A percentile compares a stretch with the other conserved stretches of the same genome.
phyloP scores from a whole-genome alignment of 352 stramenopile genomes.

The Phytophthora tentaculata region DNA sequence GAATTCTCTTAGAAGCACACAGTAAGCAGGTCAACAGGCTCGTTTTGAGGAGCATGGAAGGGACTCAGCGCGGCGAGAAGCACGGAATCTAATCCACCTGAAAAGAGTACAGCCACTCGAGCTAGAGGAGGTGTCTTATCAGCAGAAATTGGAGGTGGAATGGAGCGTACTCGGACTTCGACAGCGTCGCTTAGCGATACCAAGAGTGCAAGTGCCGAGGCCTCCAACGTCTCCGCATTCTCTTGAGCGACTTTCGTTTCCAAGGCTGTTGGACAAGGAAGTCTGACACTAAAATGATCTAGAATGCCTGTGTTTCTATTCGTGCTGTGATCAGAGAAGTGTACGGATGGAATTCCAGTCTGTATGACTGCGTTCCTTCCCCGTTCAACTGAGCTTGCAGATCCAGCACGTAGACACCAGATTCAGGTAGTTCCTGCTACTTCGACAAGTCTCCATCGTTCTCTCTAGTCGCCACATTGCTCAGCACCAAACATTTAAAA shows the following conservation, averaged over 20 bases:
- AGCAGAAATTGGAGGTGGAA: conserved; percentile 23
- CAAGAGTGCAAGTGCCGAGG: conserved; percentile 55
- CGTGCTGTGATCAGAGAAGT: conserved; percentile 14
- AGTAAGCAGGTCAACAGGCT: conserved; percentile 94
- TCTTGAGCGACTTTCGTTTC: neutral
- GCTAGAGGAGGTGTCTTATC: neutral
- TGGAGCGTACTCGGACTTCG: conserved; percentile 76
- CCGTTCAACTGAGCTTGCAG: conserved; percentile 16
- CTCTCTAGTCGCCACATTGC: conserved; percentile 51
- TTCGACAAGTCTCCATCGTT: conserved; percentile 9
- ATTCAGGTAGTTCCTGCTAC: conserved; percentile 79
- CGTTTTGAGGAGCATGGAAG: conserved; percentile 54
- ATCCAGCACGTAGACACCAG: conserved; percentile 79
- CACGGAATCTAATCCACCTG: conserved; percentile 96
- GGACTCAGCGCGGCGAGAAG: conserved; percentile 93
- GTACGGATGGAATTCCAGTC: conserved; percentile 54
- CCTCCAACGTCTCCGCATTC: conserved; percentile 18
- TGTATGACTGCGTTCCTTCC: conserved; percentile 5
- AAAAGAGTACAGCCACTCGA: conserved; percentile 94
- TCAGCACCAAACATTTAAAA: conserved; percentile 46
- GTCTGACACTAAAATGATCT: conserved; percentile 42
- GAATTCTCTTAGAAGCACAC: conserved; percentile 92
- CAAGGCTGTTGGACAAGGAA: conserved; percentile 22
- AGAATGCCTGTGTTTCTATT: neutral
- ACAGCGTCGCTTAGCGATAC: conserved; percentile 82